phyloP scores from a whole-genome alignment of 306 rosid genomes.

The Vicia villosa region DNA sequence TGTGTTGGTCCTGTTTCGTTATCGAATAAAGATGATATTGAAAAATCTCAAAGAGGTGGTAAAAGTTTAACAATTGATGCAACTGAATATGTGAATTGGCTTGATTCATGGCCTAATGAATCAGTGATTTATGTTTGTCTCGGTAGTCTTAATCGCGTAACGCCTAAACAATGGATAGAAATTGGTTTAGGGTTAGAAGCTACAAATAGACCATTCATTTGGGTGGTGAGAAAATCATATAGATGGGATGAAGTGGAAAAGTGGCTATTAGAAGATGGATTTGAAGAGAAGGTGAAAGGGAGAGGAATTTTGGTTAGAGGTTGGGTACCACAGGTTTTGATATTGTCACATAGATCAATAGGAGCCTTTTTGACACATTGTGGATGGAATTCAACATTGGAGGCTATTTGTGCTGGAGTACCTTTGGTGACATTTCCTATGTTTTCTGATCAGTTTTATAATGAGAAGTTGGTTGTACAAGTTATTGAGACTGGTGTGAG shows the following conservation, averaged over 20 bases:
- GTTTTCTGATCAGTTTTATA: not conserved
- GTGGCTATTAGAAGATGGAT: not conserved
- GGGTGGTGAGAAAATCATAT: not conserved
- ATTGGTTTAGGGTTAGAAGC: not conserved
- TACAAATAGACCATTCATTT: not conserved
- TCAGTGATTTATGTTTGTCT: not conserved
- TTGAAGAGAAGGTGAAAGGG: not conserved
- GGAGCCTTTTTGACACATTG: not conserved
- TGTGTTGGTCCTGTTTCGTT: conserved; percentile 8
- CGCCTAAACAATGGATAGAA: not conserved
- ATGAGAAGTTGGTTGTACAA: not conserved
- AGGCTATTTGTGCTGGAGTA: not conserved
- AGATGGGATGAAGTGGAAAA: not conserved
- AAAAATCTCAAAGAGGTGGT: not conserved
- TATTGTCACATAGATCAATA: not conserved
- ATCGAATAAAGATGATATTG: not conserved
- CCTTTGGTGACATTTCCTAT: not conserved
- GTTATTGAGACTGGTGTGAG: not conserved
- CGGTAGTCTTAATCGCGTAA: conserved; percentile 1
- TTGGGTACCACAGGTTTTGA: not conserved
- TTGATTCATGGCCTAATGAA: not conserved
- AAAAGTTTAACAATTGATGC: not conserved
- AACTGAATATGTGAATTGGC: not conserved
- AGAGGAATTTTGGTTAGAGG: not conserved
- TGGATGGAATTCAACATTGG: not conserved